Conservation (phyloP, 2,329 filamentous ascomycete species). For the Colletotrichum tropicale region DNA sequence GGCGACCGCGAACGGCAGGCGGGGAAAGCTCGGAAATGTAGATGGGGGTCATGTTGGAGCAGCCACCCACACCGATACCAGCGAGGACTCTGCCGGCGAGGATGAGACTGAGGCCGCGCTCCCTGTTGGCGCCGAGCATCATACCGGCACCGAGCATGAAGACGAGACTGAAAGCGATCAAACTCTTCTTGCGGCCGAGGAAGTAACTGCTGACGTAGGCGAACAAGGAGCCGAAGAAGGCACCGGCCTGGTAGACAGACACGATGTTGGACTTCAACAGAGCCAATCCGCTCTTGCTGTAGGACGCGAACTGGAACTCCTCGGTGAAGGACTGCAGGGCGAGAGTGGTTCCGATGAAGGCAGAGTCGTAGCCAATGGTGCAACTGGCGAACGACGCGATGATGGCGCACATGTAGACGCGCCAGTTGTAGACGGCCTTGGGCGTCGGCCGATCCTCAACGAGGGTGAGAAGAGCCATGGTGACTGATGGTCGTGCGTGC, state of each 20-base stretch:
- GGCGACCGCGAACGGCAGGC: constrained; percentile 66
- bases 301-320: constrained; percentile 68
- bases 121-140: constrained; percentile 70
- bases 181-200: constrained; percentile 68
- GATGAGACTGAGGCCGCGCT: constrained; percentile 68
- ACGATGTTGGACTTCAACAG: constrained; percentile 77
- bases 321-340: constrained; percentile 70
- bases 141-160: constrained; percentile 75
- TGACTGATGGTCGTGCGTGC: not conserved
- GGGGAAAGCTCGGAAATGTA: constrained; percentile 66
- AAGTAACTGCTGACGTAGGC: constrained; percentile 71
- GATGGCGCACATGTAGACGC: constrained; percentile 58
- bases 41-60: constrained; percentile 67
- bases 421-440: constrained; percentile 64
- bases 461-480: constrained; percentile 53
- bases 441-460: constrained; percentile 64
- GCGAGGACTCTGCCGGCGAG: constrained; percentile 67
- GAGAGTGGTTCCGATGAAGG: constrained; percentile 81
- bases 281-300: constrained; percentile 52
- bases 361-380: constrained; percentile 68
- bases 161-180: constrained; percentile 64
- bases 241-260: constrained; percentile 81
- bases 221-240: constrained; percentile 79
- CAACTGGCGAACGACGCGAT: constrained; percentile 62
- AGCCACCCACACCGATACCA: constrained; percentile 67